Evolutionary conservation across 2,329 filamentous ascomycete species (phyloP), one percentile per base, ranked within the genome.

Genomic region (Ceratocystis eucalypticola): DNA sequence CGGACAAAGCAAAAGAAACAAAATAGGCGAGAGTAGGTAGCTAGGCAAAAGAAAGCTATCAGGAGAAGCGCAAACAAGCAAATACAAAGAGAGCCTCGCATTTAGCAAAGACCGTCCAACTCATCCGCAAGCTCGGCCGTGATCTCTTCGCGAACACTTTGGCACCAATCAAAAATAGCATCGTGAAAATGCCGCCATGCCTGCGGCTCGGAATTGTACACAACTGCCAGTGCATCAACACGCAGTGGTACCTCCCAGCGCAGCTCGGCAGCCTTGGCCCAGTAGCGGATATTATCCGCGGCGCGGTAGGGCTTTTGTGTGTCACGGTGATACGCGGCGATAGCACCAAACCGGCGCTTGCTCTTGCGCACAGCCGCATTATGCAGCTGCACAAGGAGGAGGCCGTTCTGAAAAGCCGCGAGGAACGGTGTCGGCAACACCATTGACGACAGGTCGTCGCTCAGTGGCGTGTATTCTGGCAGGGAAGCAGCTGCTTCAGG

Each of bases 211-310:
- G 81, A 87, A 72, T 87, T 87, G 73, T 92, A 88, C 25, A 96
- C 92, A 6, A 96, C 83, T 33, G 88, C 91, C 76, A 95, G 87
- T 25, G 93, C 90, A 72, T 96, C 91, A 65, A 96, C 81, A 69
- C 87, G 84, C 64, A 97, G 80, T 70, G 88, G 83, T 48, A 92
- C 84, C 76, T 97, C 94, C 87, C 93, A 99, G 66, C 94, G 85
- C 67, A 97, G 80, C 77, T 99, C 92, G 6, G 92, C 91, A 1
- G 93, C 94, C 78, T 99, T 99, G 76, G 89, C 84, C 93, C 94
- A 99, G 79, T 88, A 99, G 50, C 91, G 85, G 69, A 99, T 80
- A 74, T 99, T 99, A 71, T 99, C 94, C 2, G 92, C 91, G 69
- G 87, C 87, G 62, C 94, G 88, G 75, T 99, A 99, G 0, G 94